These are phyloP conservation scores for Halenospora varia DNA, from an alignment of 495 filamentous ascomycete genomes.

Conservation along the genomic window DNA sequence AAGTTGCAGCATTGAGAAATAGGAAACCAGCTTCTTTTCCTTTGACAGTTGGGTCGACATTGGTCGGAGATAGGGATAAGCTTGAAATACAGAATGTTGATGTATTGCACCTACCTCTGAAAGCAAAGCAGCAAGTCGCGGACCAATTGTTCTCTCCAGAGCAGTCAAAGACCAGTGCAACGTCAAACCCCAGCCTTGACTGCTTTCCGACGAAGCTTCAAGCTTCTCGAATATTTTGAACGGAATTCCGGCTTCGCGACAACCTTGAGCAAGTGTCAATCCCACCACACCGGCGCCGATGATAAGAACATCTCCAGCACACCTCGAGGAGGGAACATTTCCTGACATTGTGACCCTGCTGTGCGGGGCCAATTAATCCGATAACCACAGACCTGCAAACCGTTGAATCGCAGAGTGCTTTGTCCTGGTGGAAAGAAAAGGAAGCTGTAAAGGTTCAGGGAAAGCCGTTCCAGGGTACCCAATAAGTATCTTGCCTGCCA, in stretches of 20 bases:
- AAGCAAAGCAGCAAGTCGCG: conserved; percentile 15
- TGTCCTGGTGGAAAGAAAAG: too few relatives aligned
- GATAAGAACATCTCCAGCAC: conserved; percentile 28
- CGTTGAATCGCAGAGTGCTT: too few relatives aligned
- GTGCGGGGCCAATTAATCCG: background rate
- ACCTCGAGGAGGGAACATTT: background rate
- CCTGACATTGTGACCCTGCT: background rate
- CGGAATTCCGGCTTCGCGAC: conserved; percentile 44
- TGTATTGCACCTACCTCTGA: conserved; percentile 23
- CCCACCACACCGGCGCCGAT: conserved; percentile 51
- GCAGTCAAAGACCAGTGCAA: conserved; percentile 20
- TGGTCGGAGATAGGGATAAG: background rate
- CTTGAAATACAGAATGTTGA: conserved; percentile 13
- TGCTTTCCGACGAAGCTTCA: conserved; percentile 35
- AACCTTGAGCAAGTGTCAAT: conserved; percentile 46
- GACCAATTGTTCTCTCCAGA: conserved; percentile 19
- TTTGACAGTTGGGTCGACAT: conserved; percentile 10
- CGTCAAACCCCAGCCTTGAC: conserved; percentile 20
- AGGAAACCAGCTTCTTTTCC: conserved; percentile 14
- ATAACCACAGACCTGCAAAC: too few relatives aligned
- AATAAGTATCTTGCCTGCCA: too few relatives aligned
- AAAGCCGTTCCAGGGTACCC: too few relatives aligned
- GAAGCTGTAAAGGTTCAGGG: too few relatives aligned
- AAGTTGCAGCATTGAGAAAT: conserved; percentile 20
- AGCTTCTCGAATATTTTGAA: conserved; percentile 48